A percentile compares a stretch with the other conserved stretches of the same genome.
Conservation (phyloP, 2,329 filamentous ascomycete species). For the Graphiopsis chlorocephala region DNA sequence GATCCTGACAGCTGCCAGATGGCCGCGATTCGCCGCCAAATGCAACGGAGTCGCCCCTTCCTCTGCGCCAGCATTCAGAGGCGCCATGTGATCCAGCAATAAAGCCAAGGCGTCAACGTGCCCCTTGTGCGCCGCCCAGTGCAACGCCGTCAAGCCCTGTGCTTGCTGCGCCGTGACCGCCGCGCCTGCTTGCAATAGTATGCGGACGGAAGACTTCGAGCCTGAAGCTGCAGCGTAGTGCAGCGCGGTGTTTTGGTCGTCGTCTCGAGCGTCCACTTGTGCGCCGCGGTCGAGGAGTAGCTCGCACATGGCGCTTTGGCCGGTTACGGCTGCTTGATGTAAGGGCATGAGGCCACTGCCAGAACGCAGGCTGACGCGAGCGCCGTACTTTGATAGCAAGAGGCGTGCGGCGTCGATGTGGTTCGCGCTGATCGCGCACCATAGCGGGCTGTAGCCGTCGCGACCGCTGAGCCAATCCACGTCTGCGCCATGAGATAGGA, state of each 20-base stretch:
- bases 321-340: constrained; percentile 31
- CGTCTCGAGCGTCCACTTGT: constrained; percentile 27
- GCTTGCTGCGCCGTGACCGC: constrained; percentile 23
- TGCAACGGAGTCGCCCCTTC: constrained; percentile 27
- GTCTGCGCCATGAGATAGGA: constrained; percentile 27
- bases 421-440: constrained; percentile 29
- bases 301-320: constrained; percentile 30
- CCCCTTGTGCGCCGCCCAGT: constrained; percentile 32
- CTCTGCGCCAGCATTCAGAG: constrained; percentile 22
- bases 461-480: constrained; percentile 29
- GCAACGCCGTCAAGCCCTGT: constrained; percentile 27
- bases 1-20: constrained; percentile 22
- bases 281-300: constrained; percentile 30
- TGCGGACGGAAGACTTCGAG: constrained; percentile 21
- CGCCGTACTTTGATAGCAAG: constrained; percentile 28
- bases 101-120: constrained; percentile 26
- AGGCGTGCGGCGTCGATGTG: constrained; percentile 29
- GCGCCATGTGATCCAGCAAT: constrained; percentile 24
- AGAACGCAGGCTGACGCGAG: constrained; percentile 26
- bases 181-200: constrained; percentile 25
- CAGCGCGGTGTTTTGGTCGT: constrained; percentile 27
- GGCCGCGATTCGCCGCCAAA: constrained; percentile 29
- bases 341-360: constrained; percentile 26
- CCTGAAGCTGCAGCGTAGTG: constrained; percentile 31
- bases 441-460: constrained; percentile 31